A percentile compares a stretch with the other conserved stretches of the same genome.
These are phyloP conservation scores for Trichoderma orchidacearum DNA, from an alignment of 495 filamentous ascomycete genomes.

Conservation along the genomic window DNA sequence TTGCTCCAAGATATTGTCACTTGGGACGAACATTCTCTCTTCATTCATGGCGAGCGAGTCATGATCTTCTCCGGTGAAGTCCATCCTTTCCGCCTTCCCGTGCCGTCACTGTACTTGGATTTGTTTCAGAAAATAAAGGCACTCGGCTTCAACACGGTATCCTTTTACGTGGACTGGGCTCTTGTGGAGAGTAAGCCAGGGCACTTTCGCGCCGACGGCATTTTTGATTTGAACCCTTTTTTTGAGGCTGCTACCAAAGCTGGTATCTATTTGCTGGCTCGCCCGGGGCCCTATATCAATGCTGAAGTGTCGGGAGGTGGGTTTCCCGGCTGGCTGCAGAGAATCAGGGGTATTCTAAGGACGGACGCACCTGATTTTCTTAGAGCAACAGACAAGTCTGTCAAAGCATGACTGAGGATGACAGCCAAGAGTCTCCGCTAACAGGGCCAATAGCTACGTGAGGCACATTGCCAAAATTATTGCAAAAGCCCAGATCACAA, in stretches of 20 bases:
- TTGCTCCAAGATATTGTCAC: constrained; percentile 31
- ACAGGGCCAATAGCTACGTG: constrained; percentile 20
- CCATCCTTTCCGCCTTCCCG: constrained; percentile 6
- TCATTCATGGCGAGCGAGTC: constrained; percentile 39
- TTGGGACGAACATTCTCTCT: constrained; percentile 44
- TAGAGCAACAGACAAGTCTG: not conserved
- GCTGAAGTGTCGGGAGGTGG: constrained; percentile 24
- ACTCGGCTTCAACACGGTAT: constrained; percentile 41
- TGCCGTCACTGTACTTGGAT: constrained; percentile 44
- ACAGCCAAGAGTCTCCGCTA: not conserved
- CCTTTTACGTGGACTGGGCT: constrained; percentile 43
- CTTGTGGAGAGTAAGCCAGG: constrained; percentile 39
- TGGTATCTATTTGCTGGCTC: constrained; percentile 44
- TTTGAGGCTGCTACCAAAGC: constrained; percentile 47
- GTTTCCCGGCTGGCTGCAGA: not conserved
- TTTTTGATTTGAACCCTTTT: constrained; percentile 30
- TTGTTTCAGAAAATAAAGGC: constrained; percentile 50
- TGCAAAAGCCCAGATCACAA: constrained; percentile 37
- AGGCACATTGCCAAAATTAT: constrained; percentile 34
- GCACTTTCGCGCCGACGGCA: constrained; percentile 40
- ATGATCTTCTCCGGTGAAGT: constrained; percentile 42
- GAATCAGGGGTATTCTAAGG: constrained; percentile 31
- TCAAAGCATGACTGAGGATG: not conserved
- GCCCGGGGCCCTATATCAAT: constrained; percentile 47
- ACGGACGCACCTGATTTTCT: constrained; percentile 12